phyloP scores from a whole-genome alignment of 768 basidiomycete genomes.

The Erythrobasidium yunnanense region DNA sequence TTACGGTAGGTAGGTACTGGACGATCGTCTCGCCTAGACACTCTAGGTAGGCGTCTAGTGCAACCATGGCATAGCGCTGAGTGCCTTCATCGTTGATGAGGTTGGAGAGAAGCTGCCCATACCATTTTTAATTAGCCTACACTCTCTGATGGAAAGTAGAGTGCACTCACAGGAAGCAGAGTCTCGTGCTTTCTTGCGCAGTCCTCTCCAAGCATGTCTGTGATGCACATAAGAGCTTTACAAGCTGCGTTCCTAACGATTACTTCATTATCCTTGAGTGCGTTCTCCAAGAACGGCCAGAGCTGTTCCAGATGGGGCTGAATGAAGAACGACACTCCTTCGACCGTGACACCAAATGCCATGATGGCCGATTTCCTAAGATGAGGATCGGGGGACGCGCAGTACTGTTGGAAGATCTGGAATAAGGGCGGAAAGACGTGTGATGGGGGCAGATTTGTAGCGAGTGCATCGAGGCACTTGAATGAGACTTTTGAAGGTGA shows the following conservation, averaged over 20 bases:
- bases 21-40: constrained; percentile 76
- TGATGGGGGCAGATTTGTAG: constrained; percentile 79
- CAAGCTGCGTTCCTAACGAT: constrained; percentile 91
- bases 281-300: constrained; percentile 86
- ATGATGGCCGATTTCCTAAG: constrained; percentile 86
- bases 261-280: constrained; percentile 70
- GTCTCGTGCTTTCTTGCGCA: constrained; percentile 66
- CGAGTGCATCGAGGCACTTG: constrained; percentile 82
- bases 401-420: constrained; percentile 68
- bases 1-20: constrained; percentile 81
- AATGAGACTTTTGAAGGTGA: constrained; percentile 86
- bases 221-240: constrained; percentile 85
- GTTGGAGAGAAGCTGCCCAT: constrained; percentile 66
- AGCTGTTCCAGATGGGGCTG: constrained; percentile 79
- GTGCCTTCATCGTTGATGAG: constrained; percentile 76
- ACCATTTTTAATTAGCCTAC: not conserved
- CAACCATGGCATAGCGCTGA: constrained; percentile 87
- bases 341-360: constrained; percentile 86
- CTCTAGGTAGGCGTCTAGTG: constrained; percentile 90
- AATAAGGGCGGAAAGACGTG: constrained; percentile 94
- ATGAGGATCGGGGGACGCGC: constrained; percentile 63
- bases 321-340: constrained; percentile 97
- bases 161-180: constrained; percentile 60
- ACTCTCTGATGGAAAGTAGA: constrained; percentile 8
- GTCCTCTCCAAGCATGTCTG: constrained; percentile 94